A percentile compares a stretch with the other conserved stretches of the same genome.
phyloP scores from a whole-genome alignment of 495 filamentous ascomycete genomes.

The Thozetella sp. region DNA sequence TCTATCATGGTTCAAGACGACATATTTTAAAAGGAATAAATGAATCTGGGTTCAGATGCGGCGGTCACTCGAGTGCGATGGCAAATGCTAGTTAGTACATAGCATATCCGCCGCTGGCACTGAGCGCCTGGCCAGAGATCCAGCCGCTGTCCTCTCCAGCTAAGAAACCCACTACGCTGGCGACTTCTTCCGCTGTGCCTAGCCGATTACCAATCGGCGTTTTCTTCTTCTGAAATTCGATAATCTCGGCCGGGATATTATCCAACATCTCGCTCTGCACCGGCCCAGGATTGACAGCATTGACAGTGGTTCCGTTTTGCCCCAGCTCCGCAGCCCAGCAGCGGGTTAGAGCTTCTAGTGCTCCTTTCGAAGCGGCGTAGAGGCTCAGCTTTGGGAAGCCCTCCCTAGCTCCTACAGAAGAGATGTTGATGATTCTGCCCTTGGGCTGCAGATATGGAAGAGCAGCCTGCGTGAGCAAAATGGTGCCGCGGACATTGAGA shows the following conservation, averaged over 20 bases:
- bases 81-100: no score
- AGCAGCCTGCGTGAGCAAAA: constrained; percentile 60
- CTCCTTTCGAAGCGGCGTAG: constrained; percentile 65
- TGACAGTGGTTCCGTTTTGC: constrained; percentile 61
- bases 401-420: constrained; percentile 43
- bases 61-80: no score
- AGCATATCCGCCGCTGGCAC: constrained; percentile 53
- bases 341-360: constrained; percentile 69
- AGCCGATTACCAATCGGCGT: constrained; percentile 52
- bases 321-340: constrained; percentile 65
- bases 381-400: constrained; percentile 39
- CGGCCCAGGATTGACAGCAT: constrained; percentile 64
- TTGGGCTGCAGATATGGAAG: constrained; percentile 45
- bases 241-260: constrained; percentile 51
- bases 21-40: no score
- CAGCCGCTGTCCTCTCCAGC: constrained; percentile 49
- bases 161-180: constrained; percentile 55
- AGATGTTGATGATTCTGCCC: constrained; percentile 58
- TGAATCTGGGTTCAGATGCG: no score
- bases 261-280: constrained; percentile 64
- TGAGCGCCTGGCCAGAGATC: constrained; percentile 63
- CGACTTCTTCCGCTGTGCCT: constrained; percentile 63
- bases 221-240: constrained; percentile 52
- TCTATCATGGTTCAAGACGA: no score
- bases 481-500: constrained; percentile 66